These are phyloP conservation scores for Cadophora luteo-olivacea DNA, from an alignment of 2,329 filamentous ascomycete genomes.

Conservation along the genomic window DNA sequence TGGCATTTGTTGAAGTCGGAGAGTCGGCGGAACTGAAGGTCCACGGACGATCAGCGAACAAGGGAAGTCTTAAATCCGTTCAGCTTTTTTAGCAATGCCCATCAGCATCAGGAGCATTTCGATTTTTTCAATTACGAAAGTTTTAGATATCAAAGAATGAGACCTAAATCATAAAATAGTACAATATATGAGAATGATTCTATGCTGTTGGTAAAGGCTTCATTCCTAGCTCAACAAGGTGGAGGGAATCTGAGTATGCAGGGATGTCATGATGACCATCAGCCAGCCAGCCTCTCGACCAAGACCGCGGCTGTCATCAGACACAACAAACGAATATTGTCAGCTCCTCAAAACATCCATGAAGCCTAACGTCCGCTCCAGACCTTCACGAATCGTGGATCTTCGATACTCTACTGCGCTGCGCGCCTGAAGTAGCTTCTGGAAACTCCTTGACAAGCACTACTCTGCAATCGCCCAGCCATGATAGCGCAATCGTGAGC, in stretches of 20 bases:
- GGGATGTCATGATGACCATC: conserved; percentile 2
- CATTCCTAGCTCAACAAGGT: not conserved
- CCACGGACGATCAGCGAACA: conserved; percentile 4
- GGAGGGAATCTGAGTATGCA: not conserved
- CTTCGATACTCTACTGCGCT: conserved; percentile 4
- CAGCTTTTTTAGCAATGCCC: not conserved
- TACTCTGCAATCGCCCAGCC: not conserved
- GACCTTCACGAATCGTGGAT: not conserved
- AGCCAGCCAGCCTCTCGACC: not conserved
- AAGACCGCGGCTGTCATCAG: conserved; percentile 14
- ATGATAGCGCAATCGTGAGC: conserved; percentile 31
- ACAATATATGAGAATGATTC: not conserved
- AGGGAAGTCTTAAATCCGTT: conserved; percentile 1
- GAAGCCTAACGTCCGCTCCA: not conserved
- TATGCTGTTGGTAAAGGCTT: conserved; percentile 7
- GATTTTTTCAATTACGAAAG: not conserved
- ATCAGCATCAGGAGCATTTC: not conserved
- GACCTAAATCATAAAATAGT: not conserved
- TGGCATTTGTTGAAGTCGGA: conserved; percentile 11
- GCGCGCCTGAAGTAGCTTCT: conserved; percentile 6
- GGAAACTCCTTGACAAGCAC: not conserved
- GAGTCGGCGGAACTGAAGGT: conserved; percentile 23
- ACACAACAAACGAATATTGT: conserved; percentile 11
- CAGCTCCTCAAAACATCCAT: conserved; percentile 6
- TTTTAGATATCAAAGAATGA: not conserved